Conservation (phyloP, 2,329 filamentous ascomycete genomes). For the Ceratocystis papillata region DNA sequence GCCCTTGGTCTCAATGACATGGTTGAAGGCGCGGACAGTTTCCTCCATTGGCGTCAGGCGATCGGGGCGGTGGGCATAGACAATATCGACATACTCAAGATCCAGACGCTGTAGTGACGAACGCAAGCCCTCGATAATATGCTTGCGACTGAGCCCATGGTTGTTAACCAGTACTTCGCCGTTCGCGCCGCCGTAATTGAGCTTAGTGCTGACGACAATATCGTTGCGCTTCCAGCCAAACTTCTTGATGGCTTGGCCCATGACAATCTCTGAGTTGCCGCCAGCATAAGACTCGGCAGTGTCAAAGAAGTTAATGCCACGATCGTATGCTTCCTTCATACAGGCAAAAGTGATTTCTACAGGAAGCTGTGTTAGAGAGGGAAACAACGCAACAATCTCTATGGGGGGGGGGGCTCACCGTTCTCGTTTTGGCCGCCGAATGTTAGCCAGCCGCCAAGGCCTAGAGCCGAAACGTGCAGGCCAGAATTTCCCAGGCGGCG, state of each 20-base stretch:
- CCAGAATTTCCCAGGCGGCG: slow-evolving; percentile 42
- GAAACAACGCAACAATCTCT: not conserved
- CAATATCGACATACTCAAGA: slow-evolving; percentile 54
- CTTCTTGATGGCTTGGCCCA: slow-evolving; percentile 50
- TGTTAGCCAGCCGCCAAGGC: slow-evolving; percentile 55
- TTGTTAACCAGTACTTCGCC: slow-evolving; percentile 56
- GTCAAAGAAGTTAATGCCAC: slow-evolving; percentile 54
- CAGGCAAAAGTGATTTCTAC: slow-evolving; percentile 42
- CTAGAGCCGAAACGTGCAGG: slow-evolving; percentile 52
- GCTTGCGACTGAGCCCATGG: slow-evolving; percentile 56
- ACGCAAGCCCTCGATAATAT: slow-evolving; percentile 56
- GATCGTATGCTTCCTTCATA: slow-evolving; percentile 51
- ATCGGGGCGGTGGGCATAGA: slow-evolving; percentile 60
- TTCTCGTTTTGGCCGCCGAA: slow-evolving; percentile 46
- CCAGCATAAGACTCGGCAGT: slow-evolving; percentile 48
- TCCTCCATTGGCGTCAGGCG: slow-evolving; percentile 59
- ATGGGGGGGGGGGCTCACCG: not conserved
- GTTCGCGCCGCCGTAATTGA: slow-evolving; percentile 53
- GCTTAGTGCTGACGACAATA: slow-evolving; percentile 51
- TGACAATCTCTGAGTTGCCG: slow-evolving; percentile 53
- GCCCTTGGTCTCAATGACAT: slow-evolving; percentile 37
- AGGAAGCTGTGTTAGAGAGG: not conserved
- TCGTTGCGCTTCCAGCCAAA: slow-evolving; percentile 52
- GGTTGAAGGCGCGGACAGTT: slow-evolving; percentile 59
- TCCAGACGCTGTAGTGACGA: slow-evolving; percentile 47